Percentiles rank a stretch among this genome's conserved stretches.
phyloP scores from a whole-genome alignment of 106 monocot species.

The Iris macrosiphon region DNA sequence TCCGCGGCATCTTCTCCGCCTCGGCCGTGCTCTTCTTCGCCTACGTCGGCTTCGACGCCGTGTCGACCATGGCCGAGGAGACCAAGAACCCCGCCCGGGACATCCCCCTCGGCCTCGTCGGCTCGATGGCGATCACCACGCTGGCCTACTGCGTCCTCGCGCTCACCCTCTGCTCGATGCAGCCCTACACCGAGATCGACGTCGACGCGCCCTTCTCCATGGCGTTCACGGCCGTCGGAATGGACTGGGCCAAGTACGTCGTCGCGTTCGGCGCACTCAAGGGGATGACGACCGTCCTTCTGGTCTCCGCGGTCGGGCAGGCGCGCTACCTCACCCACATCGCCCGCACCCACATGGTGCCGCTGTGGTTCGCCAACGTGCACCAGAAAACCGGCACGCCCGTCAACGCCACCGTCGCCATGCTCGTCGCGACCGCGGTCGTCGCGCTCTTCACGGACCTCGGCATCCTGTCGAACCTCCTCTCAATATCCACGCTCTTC shows the following conservation, averaged over 20 bases:
- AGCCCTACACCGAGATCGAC: conserved; percentile 10
- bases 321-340: conserved; percentile 17
- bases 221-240: conserved; percentile 11
- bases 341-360: conserved; percentile 21
- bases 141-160: conserved; percentile 11
- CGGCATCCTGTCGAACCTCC: conserved; percentile 14
- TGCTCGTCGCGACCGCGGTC: conserved; percentile 12
- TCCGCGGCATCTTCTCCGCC: conserved; percentile 54
- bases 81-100: conserved; percentile 52
- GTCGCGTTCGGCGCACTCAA: conserved; percentile 16
- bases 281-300: conserved; percentile 20
- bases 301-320: conserved; percentile 17
- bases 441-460: conserved; percentile 18
- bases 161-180: conserved; percentile 8
- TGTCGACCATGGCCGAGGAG: conserved; percentile 76
- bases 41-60: conserved; percentile 68
- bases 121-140: conserved; percentile 14
- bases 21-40: conserved; percentile 79
- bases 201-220: conserved; percentile 16
- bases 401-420: conserved; percentile 13
- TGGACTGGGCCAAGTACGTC: conserved; percentile 23
- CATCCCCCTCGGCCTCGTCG: conserved; percentile 17
- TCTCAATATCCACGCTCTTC: conserved; percentile 21
- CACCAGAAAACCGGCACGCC: conserved; percentile 13
- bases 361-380: conserved; percentile 10